Percentiles rank a stretch among this genome's conserved stretches.
Conservation (phyloP, 495 filamentous ascomycete genomes). For the Aspergillus haitiensis region DNA sequence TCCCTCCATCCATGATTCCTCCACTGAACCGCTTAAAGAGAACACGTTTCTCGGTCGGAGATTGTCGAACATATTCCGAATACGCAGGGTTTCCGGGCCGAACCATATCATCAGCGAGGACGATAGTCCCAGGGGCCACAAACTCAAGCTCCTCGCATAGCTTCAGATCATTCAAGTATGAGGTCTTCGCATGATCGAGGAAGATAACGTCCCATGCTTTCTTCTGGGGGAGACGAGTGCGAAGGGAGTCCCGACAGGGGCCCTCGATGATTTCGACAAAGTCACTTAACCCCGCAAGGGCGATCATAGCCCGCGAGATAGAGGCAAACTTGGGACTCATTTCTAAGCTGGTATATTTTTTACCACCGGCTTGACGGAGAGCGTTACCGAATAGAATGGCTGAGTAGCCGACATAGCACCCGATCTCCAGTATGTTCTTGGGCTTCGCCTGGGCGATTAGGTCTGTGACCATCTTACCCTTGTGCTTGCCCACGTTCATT, state of each 20-base stretch:
- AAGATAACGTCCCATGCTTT: conserved; percentile 60
- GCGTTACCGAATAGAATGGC: conserved; percentile 63
- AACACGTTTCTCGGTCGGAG: conserved; percentile 11
- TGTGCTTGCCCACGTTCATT: conserved; percentile 71
- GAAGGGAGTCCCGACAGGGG: conserved; percentile 52
- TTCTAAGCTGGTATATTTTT: conserved; percentile 59
- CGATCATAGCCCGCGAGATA: conserved; percentile 52
- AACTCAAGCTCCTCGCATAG: conserved; percentile 61
- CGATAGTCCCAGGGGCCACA: conserved; percentile 53
- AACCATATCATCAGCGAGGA: conserved; percentile 66
- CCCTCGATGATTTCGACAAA: conserved; percentile 61
- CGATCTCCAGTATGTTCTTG: conserved; percentile 64
- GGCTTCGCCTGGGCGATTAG: conserved; percentile 60
- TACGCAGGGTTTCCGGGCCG: conserved; percentile 65
- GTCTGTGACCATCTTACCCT: conserved; percentile 60
- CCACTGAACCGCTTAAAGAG: neutral
- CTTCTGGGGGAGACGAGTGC: conserved; percentile 43
- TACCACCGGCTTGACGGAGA: conserved; percentile 49
- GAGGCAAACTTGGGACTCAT: conserved; percentile 59
- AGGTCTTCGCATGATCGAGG: conserved; percentile 64
- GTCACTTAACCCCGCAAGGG: conserved; percentile 61
- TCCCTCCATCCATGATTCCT: neutral
- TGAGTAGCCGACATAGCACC: conserved; percentile 73
- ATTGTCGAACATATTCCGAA: conserved; percentile 30
- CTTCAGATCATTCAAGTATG: conserved; percentile 63